Evolutionary conservation across 140 eudicot species (phyloP), one percentile per base, ranked within the genome.

Genomic region (Oenanthe javanica): DNA sequence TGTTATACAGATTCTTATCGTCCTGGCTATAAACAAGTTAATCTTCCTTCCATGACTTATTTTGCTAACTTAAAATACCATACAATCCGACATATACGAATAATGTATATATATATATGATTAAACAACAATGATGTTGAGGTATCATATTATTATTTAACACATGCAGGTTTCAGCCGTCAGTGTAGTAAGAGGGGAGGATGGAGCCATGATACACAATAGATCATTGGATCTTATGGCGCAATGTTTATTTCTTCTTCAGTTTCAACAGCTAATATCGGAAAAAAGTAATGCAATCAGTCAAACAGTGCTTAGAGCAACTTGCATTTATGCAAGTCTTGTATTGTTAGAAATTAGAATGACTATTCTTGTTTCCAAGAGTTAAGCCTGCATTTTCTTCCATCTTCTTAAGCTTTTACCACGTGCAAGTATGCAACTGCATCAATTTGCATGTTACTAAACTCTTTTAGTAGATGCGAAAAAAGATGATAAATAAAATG

Each of bases 1-100:
- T 76, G 81, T 55, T 71, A 57, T 79, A 81, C 66, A 84, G 81
- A 84, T 78, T 81, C 85, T 10, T 19, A 14, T 45, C 64, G 45
- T 73, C 78, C 77, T 23, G 49, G 72, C 75, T 47, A 51, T 49
- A 15, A 78, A 79, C 80, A 82, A 74, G 82, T 76, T 31, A 57
- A 67, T 74, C 76, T 18, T 36, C 77, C 48, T 42, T 72, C 14
- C 51, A 72, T 19, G 3, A 21, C 15, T 43, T 43, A 18, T 19
- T 25, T 43, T 45, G 25, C 55, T 43, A 21, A 4, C 9, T 3
- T 19, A 46, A 10, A 74, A 46, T 19, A 74, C 52, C 5, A 21
- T 47, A 11, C 55, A 42, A 42, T 42, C 45, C 4, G 45, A 8
- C 5, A 8, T 61, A 1, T n/a, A 31, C 5, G 31, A 31, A 31